Percentiles rank a stretch among this genome's conserved stretches.
These are phyloP conservation scores for Dissoconium aciculare DNA, from an alignment of 2,329 filamentous ascomycete genomes.

Conservation along the genomic window DNA sequence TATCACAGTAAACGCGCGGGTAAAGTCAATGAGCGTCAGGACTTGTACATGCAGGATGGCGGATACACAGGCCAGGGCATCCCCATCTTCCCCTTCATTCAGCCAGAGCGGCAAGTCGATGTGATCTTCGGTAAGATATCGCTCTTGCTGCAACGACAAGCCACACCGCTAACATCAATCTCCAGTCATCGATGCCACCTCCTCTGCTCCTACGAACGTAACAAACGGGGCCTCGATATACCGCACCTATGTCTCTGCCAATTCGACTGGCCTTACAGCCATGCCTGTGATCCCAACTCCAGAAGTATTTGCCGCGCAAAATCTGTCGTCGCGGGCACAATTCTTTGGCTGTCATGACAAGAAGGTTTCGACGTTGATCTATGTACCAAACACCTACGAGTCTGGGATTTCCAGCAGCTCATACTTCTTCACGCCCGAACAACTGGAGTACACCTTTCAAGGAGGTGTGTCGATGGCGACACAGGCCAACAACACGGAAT, in stretches of 20 bases:
- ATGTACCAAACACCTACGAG: conserved; percentile 6
- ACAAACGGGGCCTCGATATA: conserved; percentile 7
- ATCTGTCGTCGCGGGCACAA: conserved; percentile 6
- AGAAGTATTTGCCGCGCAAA: conserved; percentile 3
- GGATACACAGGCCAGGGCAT: conserved; percentile 7
- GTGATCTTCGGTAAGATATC: conserved; percentile 6
- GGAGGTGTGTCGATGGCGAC: conserved; percentile 6
- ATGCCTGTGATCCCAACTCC: conserved; percentile 8
- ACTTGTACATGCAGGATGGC: conserved; percentile 7
- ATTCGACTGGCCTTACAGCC: conserved; percentile 4
- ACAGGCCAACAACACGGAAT: conserved; percentile 2
- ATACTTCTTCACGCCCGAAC: conserved; percentile 2
- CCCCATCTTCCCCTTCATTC: conserved; percentile 8
- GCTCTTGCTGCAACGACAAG: neutral
- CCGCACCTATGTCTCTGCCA: conserved; percentile 8
- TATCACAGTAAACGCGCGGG: conserved; percentile 5
- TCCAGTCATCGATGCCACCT: conserved; percentile 6
- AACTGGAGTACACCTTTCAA: conserved; percentile 4
- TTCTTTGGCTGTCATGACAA: conserved; percentile 8
- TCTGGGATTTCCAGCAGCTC: neutral
- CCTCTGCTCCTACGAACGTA: conserved; percentile 5
- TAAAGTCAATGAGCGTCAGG: conserved; percentile 5
- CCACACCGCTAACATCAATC: neutral
- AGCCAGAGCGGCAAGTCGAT: conserved; percentile 6
- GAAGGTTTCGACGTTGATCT: conserved; percentile 6